These are phyloP conservation scores for Pseudonitzschia multiseries DNA, from an alignment of 108 stramenopile genomes.

Conservation along the genomic window DNA sequence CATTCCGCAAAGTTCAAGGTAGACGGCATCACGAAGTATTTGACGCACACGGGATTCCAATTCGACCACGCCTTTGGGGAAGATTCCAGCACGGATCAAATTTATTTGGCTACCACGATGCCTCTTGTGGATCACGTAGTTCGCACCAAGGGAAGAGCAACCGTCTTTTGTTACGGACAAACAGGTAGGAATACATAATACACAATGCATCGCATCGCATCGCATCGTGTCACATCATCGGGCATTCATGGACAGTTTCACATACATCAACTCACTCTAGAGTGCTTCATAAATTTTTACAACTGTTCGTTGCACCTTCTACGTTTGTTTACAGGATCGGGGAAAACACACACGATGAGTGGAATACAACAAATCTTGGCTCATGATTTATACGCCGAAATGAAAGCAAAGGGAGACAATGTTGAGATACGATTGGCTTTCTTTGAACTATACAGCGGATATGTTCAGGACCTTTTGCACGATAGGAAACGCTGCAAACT, in stretches of 20 bases:
- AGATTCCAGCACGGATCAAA: slow-evolving; percentile 60
- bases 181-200: slow-evolving; percentile 31
- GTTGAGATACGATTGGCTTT: slow-evolving; percentile 55
- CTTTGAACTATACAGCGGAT: slow-evolving; percentile 98
- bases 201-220: neutral
- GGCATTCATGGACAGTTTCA: no score
- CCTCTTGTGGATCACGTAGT: slow-evolving; percentile 91
- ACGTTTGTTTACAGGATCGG: slow-evolving; percentile 46
- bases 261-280: no score
- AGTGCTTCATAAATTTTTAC: no score
- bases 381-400: slow-evolving; percentile 77
- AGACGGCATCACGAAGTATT: slow-evolving; percentile 98
- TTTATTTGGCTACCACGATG: slow-evolving; percentile 83
- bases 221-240: no score
- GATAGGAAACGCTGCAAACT: slow-evolving; percentile 87
- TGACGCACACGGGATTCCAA: slow-evolving; percentile 90
- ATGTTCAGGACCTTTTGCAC: slow-evolving; percentile 94
- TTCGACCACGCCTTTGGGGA: slow-evolving; percentile 96
- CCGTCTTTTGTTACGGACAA: slow-evolving; percentile 94
- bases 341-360: slow-evolving; percentile 96
- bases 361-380: slow-evolving; percentile 90
- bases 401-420: slow-evolving; percentile 35
- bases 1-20: slow-evolving; percentile 95
- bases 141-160: slow-evolving; percentile 69
- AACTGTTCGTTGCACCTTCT: neutral